Evolutionary conservation across 768 basidiomycete species (phyloP).

Genomic region (Tremella yokohamensis): DNA sequence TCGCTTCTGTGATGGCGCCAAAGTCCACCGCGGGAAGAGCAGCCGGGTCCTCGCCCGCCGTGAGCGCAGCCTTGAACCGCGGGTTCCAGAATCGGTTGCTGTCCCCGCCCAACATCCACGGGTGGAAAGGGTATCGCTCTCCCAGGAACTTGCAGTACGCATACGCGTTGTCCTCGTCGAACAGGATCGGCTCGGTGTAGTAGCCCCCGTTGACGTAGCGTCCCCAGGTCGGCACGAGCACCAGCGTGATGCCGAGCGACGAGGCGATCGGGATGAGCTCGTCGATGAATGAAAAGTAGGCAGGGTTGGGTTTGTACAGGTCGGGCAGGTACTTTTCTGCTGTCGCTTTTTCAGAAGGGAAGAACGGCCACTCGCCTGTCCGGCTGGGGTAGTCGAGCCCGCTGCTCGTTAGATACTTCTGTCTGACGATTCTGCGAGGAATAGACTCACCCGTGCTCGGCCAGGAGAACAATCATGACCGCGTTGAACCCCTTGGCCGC

Average conservation of each 20-base stretch:
- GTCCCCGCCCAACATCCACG: conserved; percentile 23
- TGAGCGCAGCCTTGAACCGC: conserved; percentile 1
- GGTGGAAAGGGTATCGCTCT: conserved; percentile 23
- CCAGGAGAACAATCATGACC: conserved; percentile 11
- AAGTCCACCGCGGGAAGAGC: conserved; percentile 7
- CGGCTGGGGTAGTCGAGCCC: conserved; percentile 19
- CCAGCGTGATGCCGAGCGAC: conserved; percentile 14
- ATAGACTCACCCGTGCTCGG: conserved; percentile 10
- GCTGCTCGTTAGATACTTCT: background rate
- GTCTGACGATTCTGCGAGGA: background rate
- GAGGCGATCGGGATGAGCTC: conserved; percentile 9
- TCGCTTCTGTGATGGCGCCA: conserved; percentile 12
- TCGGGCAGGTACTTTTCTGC: conserved; percentile 10
- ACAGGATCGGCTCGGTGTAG: conserved; percentile 15
- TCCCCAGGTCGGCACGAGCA: conserved; percentile 21
- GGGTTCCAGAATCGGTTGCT: conserved; percentile 17
- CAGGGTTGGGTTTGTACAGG: conserved; percentile 14
- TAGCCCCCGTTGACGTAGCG: conserved; percentile 23
- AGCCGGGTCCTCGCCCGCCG: conserved; percentile 1
- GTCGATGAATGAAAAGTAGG: conserved; percentile 23
- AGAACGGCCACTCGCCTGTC: conserved; percentile 19
- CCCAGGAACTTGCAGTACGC: conserved; percentile 20
- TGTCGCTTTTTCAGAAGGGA: conserved; percentile 2
- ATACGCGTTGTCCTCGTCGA: conserved; percentile 13
- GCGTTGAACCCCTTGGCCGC: conserved; percentile 13